Evolutionary conservation across 495 filamentous ascomycete genomes (phyloP), one percentile per base, ranked within the genome.

Genomic region (Xylaria grammica): DNA sequence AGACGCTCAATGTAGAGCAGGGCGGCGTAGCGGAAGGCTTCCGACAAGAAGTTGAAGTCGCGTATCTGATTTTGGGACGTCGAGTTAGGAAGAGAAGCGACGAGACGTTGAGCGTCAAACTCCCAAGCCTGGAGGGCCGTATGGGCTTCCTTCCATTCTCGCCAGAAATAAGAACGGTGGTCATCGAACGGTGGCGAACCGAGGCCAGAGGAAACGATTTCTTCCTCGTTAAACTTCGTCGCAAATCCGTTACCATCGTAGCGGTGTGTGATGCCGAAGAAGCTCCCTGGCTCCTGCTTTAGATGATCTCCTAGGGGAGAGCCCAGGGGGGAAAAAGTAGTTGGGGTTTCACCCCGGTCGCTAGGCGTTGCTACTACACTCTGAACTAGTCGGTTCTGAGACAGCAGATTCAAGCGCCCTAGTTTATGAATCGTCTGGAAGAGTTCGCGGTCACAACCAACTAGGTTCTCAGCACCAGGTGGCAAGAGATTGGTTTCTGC

Each of bases 1-100:
- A 97, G 87, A 4, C 94, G 91, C 75, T 97, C 92, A 22, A 90
- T 91, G 79, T 98, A 97, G 20, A 97, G 86, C 8, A 97, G 85
- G 1, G 93, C 94, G 0, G 93, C 86, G 70, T 93, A 91, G 27
- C 94, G 91, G 81, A 97, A 97, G 7, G 91, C 90, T 71, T 97
- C 93, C 52, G 90, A 95, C 74, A 89, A 71, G 84, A 82, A 79
- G 83, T 90, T 70, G 40, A 81, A 72, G 72, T 82, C 78, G 67
- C 80, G 79, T 53, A 85, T 62, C 74, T 85, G 81, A n/a, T 74
- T 70, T 13, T 78, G 72, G 0, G 82, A 79, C 13, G 79, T 74
- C 8, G 72, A 72, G n/a, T 77, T 74, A 13, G 80, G 73, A 9
- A 84, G 79, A 22, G 77, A 77, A 7, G 78, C 63, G 7, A 74